A percentile compares a stretch with the other conserved stretches of the same genome.
phyloP scores from a whole-genome alignment of 2,329 filamentous ascomycete genomes.

The Stromatinia cepivora region DNA sequence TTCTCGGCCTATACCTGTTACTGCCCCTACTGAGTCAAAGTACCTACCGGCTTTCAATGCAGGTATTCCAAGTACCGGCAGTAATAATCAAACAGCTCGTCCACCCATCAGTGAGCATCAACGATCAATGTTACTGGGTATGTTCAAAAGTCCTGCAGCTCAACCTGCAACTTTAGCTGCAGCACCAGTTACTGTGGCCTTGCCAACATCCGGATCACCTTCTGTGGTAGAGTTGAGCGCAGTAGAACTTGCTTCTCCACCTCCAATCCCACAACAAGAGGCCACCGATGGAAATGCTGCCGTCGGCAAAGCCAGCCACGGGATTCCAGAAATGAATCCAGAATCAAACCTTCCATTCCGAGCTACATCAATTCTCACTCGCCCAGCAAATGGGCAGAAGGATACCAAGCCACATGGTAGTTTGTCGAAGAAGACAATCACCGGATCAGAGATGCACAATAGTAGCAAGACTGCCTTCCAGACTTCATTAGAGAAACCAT shows the following conservation, averaged over 20 bases:
- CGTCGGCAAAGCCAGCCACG: not conserved
- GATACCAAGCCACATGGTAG: slow-evolving; percentile 21
- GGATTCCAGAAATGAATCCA: slow-evolving; percentile 32
- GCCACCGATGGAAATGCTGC: slow-evolving; percentile 24
- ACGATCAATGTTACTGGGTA: slow-evolving; percentile 36
- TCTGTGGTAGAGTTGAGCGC: slow-evolving; percentile 41
- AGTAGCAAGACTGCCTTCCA: slow-evolving; percentile 13
- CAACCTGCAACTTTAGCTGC: slow-evolving; percentile 27
- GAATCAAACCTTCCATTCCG: slow-evolving; percentile 37
- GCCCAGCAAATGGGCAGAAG: slow-evolving; percentile 31
- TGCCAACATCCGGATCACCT: slow-evolving; percentile 34
- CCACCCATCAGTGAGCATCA: slow-evolving; percentile 36
- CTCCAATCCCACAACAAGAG: not conserved
- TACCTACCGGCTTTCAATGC: slow-evolving; percentile 16
- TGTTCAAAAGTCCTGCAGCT: slow-evolving; percentile 39
- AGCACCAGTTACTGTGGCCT: slow-evolving; percentile 29
- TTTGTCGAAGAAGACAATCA: slow-evolving; percentile 9
- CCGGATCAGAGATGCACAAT: slow-evolving; percentile 7
- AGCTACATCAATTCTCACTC: slow-evolving; percentile 36
- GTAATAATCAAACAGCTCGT: slow-evolving; percentile 26
- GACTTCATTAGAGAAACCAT: slow-evolving; percentile 45
- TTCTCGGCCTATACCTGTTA: slow-evolving; percentile 17
- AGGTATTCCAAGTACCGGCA: not conserved
- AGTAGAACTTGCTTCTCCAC: slow-evolving; percentile 35
- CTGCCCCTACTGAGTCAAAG: slow-evolving; percentile 20